Evolutionary conservation across 495 filamentous ascomycete genomes (phyloP).

Genomic region (Xylaria acuta): DNA sequence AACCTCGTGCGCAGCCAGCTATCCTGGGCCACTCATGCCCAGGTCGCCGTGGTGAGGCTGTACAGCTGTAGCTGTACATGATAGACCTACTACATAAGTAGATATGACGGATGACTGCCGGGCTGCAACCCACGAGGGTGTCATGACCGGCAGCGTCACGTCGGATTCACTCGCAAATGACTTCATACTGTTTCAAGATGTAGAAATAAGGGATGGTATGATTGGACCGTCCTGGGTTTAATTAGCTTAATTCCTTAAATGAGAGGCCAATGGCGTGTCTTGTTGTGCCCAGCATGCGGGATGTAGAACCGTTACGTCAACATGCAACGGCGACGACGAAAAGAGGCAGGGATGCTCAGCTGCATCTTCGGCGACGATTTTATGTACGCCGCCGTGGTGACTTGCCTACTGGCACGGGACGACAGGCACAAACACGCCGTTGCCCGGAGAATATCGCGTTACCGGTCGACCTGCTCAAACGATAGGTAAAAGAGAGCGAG

Average conservation of each 20-base stretch:
- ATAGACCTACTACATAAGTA: too few relatives aligned
- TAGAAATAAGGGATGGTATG: conserved; percentile 8
- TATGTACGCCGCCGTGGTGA: conserved; percentile 4
- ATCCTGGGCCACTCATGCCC: background rate
- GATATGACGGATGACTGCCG: background rate
- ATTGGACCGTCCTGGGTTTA: conserved; percentile 10
- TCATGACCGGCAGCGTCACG: conserved; percentile 13
- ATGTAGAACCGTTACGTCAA: conserved; percentile 3
- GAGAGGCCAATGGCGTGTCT: conserved; percentile 19
- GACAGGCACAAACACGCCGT: background rate
- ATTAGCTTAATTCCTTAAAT: conserved; percentile 6
- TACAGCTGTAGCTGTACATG: conserved; percentile 10
- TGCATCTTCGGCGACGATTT: conserved; percentile 1
- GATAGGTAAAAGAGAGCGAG: background rate
- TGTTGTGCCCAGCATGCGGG: conserved; percentile 1
- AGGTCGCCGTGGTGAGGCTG: conserved; percentile 7
- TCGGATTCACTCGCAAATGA: conserved; percentile 11
- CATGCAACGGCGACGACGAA: conserved; percentile 24
- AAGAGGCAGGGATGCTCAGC: conserved; percentile 15
- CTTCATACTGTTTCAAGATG: conserved; percentile 24
- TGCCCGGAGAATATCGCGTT: background rate
- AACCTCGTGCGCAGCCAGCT: background rate
- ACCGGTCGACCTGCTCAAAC: background rate
- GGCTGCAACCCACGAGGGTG: conserved; percentile 12
- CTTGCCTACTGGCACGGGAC: background rate